phyloP scores from a whole-genome alignment of 2,329 filamentous ascomycete species.

The Pestalotiopsis sp. region DNA sequence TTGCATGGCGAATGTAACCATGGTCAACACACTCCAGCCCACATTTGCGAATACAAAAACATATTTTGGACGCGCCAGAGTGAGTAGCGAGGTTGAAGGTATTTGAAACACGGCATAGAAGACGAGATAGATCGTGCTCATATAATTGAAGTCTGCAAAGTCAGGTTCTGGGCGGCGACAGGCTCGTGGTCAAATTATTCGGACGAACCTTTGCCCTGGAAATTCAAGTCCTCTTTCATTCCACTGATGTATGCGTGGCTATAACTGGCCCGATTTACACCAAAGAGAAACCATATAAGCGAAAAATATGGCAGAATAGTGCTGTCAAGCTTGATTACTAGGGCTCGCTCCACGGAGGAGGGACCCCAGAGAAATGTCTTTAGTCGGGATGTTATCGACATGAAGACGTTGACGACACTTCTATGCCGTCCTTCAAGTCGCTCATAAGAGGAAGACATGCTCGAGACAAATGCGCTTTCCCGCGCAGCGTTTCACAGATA shows the following conservation, averaged over 20 bases:
- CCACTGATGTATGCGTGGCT: slow-evolving; percentile 45
- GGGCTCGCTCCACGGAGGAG: slow-evolving; percentile 23
- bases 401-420: neutral
- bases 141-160: slow-evolving; percentile 32
- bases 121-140: slow-evolving; percentile 36
- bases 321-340: slow-evolving; percentile 42
- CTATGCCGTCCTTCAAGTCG: neutral
- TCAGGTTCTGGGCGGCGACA: neutral
- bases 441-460: neutral
- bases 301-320: slow-evolving; percentile 47
- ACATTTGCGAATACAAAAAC: slow-evolving; percentile 32
- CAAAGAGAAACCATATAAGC: slow-evolving; percentile 50
- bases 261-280: slow-evolving; percentile 46
- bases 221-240: slow-evolving; percentile 37
- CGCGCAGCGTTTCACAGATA: neutral
- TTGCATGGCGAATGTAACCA: slow-evolving; percentile 32
- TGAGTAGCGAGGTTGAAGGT: slow-evolving; percentile 41
- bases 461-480: neutral
- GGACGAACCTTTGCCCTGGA: slow-evolving; percentile 30
- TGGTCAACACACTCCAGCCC: slow-evolving; percentile 34
- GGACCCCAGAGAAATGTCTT: slow-evolving; percentile 15
- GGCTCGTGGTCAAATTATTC: neutral
- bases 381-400: neutral
- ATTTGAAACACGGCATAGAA: slow-evolving; percentile 44
- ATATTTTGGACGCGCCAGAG: slow-evolving; percentile 40